A percentile compares a stretch with the other conserved stretches of the same genome.
Conservation (phyloP, 73 alveolate genomes). For the Tetrahymena thermophila region DNA sequence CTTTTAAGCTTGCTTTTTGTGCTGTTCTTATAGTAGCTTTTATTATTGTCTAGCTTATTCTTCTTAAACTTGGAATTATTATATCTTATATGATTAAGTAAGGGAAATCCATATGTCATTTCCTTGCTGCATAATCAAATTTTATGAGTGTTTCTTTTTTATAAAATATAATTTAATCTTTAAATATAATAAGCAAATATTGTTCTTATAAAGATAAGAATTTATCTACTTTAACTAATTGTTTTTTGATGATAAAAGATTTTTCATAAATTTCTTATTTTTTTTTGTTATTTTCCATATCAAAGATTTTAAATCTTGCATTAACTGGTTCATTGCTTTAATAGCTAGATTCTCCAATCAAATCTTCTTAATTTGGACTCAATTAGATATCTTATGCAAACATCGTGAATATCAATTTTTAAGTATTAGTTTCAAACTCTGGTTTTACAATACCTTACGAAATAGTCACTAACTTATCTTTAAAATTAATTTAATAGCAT, state of each 20-base stretch:
- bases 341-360: not conserved
- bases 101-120: not conserved
- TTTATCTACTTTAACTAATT: not conserved
- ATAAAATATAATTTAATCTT: not conserved
- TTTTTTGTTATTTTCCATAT: not conserved
- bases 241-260: not conserved
- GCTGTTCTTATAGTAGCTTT: not conserved
- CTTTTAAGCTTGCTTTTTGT: not conserved
- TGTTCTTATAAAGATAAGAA: not conserved
- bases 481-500: not conserved
- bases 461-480: not conserved
- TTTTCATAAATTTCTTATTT: not conserved
- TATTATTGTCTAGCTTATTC: not conserved
- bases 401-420: not conserved
- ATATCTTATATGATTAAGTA: not conserved
- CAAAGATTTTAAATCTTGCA: not conserved
- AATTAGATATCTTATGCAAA: not conserved
- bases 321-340: not conserved
- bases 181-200: too few relatives aligned
- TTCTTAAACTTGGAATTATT: not conserved
- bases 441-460: not conserved
- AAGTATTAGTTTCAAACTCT: not conserved
- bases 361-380: not conserved
- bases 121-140: not conserved
- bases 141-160: not conserved